Conservation (phyloP, 2,329 filamentous ascomycete genomes). For the Fusarium albosuccineum region DNA sequence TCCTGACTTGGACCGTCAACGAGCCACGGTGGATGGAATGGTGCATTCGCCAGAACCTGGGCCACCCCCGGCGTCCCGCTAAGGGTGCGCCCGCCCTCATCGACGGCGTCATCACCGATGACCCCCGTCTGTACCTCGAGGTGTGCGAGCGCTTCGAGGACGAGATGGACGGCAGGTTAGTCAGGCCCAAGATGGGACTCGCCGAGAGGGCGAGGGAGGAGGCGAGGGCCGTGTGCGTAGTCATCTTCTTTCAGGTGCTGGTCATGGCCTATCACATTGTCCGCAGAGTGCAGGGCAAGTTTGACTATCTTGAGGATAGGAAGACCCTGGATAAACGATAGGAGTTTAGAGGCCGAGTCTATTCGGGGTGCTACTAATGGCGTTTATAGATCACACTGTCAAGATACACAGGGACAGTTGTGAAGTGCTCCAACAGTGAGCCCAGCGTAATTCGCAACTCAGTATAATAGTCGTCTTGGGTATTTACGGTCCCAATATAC, state of each 20-base stretch:
- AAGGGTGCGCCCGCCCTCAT: conserved; percentile 54
- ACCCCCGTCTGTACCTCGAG: conserved; percentile 76
- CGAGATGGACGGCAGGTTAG: conserved; percentile 48
- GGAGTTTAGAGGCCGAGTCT: not conserved
- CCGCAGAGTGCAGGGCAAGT: conserved; percentile 43
- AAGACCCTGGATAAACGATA: conserved; percentile 34
- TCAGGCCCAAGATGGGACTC: conserved; percentile 22
- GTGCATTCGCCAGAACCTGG: conserved; percentile 66
- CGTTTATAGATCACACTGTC: not conserved
- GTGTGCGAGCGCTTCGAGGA: conserved; percentile 63
- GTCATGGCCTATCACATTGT: conserved; percentile 44
- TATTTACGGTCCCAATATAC: too few relatives aligned
- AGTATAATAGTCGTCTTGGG: too few relatives aligned
- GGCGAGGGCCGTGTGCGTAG: conserved; percentile 32
- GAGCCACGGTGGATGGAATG: conserved; percentile 83
- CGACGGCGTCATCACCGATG: conserved; percentile 89
- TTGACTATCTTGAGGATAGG: conserved; percentile 46
- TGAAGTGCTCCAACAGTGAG: too few relatives aligned
- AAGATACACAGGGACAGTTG: not conserved
- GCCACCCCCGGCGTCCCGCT: conserved; percentile 50
- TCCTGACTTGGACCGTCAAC: conserved; percentile 92
- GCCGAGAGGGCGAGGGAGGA: conserved; percentile 25
- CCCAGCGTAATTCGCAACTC: too few relatives aligned
- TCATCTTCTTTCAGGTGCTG: conserved; percentile 38
- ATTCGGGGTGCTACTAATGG: not conserved